A percentile compares a stretch with the other conserved stretches of the same genome.
These are phyloP conservation scores for Veloboletus limbatus DNA, from an alignment of 1,284 basidiomycete species.

Conservation along the genomic window DNA sequence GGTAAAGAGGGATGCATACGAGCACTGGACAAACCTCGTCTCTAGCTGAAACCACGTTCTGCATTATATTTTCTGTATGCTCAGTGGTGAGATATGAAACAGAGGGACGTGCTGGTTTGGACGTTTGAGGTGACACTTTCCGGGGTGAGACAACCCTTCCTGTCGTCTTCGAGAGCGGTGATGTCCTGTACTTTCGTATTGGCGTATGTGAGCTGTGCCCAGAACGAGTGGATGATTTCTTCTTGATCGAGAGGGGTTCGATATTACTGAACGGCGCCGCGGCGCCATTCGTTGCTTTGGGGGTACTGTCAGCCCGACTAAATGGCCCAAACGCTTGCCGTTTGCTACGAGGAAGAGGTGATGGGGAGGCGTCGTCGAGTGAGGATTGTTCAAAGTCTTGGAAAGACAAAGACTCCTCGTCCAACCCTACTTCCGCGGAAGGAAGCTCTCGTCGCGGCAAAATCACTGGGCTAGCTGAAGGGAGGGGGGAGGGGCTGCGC, in stretches of 20 bases:
- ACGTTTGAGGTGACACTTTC: conserved; percentile 50
- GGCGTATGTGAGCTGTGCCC: conserved; percentile 41
- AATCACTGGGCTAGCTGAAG: conserved; percentile 41
- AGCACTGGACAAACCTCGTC: conserved; percentile 52
- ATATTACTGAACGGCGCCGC: conserved; percentile 33
- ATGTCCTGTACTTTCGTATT: conserved; percentile 45
- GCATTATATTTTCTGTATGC: conserved; percentile 43
- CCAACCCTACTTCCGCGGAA: conserved; percentile 43
- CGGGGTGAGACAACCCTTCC: conserved; percentile 50
- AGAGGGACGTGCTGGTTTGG: conserved; percentile 27
- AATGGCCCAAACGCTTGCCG: conserved; percentile 59
- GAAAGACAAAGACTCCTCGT: conserved; percentile 38
- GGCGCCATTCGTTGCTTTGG: conserved; percentile 37
- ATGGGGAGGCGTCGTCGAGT: conserved; percentile 30
- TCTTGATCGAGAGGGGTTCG: conserved; percentile 78
- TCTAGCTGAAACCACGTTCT: conserved; percentile 53
- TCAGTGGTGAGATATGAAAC: conserved; percentile 31
- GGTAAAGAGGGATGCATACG: not conserved
- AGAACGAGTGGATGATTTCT: conserved; percentile 60
- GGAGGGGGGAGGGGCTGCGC: conserved; percentile 65
- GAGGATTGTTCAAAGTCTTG: conserved; percentile 30
- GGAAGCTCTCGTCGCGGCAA: conserved; percentile 34
- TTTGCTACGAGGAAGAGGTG: conserved; percentile 63
- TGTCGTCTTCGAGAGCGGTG: conserved; percentile 46
- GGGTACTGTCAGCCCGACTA: conserved; percentile 47